Percentiles rank a stretch among this genome's conserved stretches.
phyloP scores from a whole-genome alignment of 2,329 filamentous ascomycete species.

The Chrysosporium queenslandicum region DNA sequence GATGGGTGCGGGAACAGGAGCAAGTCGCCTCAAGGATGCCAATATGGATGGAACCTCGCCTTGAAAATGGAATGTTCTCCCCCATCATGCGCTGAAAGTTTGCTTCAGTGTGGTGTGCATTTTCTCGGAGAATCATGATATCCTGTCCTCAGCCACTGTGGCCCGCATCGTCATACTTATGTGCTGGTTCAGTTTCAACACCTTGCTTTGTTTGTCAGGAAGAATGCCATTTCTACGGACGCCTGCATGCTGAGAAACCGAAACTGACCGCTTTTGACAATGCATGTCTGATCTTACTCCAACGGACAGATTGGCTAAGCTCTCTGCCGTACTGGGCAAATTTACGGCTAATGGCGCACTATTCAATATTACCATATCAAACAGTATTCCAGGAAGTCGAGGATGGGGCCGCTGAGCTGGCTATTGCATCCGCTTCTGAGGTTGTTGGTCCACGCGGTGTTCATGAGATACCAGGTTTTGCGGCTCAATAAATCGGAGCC shows the following conservation, averaged over 20 bases:
- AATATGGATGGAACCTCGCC: too few species aligned
- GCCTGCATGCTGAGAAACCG: slow-evolving; percentile 7
- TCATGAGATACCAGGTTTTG: not conserved
- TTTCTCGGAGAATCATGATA: too few species aligned
- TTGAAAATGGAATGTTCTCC: not conserved
- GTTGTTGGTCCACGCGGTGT: not conserved
- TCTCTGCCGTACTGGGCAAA: not conserved
- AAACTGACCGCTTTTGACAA: slow-evolving; percentile 1
- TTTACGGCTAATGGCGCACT: slow-evolving; percentile 1
- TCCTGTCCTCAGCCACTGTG: not conserved
- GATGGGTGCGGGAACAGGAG: not conserved
- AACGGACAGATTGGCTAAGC: not conserved
- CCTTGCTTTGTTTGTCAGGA: slow-evolving; percentile 1
- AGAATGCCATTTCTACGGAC: not conserved
- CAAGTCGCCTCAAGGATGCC: too few species aligned
- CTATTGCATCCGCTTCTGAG: not conserved
- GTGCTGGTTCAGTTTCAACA: not conserved
- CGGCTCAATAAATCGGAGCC: not conserved
- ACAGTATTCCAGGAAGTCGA: not conserved
- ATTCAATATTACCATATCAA: not conserved
- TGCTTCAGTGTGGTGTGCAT: too few species aligned
- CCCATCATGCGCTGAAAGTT: not conserved
- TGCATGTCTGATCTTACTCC: not conserved
- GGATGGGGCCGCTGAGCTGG: not conserved
- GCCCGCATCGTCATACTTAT: not conserved